phyloP scores from a whole-genome alignment of 768 basidiomycete species.

The Clavulina sp. region DNA sequence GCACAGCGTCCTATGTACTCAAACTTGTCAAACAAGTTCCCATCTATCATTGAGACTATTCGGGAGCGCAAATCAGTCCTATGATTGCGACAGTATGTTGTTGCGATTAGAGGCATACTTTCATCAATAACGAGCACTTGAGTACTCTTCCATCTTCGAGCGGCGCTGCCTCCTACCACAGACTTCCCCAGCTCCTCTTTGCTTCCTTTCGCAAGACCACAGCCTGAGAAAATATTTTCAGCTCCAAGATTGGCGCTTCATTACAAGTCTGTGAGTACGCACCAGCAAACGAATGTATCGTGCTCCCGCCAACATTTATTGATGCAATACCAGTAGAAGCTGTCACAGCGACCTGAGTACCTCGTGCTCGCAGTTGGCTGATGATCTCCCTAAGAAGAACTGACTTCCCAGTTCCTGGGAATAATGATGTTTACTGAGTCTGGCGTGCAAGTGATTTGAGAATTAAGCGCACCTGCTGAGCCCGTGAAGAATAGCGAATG shows the following conservation, averaged over 20 bases:
- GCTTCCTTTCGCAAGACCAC: conserved; percentile 53
- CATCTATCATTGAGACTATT: conserved; percentile 23
- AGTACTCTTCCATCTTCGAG: conserved; percentile 44
- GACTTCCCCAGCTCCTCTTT: conserved; percentile 37
- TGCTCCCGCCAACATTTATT: conserved; percentile 8
- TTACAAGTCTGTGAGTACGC: background rate
- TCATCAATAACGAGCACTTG: conserved; percentile 70
- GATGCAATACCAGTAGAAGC: conserved; percentile 9
- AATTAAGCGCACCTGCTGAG: conserved; percentile 6
- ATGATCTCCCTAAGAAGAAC: conserved; percentile 7
- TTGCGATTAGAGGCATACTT: conserved; percentile 27
- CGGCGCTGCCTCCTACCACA: conserved; percentile 34
- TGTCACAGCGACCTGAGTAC: conserved; percentile 4
- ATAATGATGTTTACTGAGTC: background rate
- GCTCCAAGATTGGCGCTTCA: background rate
- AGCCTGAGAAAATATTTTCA: conserved; percentile 25
- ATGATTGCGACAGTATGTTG: background rate
- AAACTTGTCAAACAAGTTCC: conserved; percentile 23
- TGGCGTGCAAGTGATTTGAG: background rate
- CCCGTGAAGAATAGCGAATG: conserved; percentile 9
- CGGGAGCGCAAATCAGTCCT: conserved; percentile 7
- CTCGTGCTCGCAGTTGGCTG: background rate
- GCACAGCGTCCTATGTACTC: conserved; percentile 22
- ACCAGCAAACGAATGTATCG: conserved; percentile 8
- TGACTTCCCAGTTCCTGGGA: conserved; percentile 7